Conservation (phyloP, 352 stramenopile species). For the Phytophthora pinifolia region DNA sequence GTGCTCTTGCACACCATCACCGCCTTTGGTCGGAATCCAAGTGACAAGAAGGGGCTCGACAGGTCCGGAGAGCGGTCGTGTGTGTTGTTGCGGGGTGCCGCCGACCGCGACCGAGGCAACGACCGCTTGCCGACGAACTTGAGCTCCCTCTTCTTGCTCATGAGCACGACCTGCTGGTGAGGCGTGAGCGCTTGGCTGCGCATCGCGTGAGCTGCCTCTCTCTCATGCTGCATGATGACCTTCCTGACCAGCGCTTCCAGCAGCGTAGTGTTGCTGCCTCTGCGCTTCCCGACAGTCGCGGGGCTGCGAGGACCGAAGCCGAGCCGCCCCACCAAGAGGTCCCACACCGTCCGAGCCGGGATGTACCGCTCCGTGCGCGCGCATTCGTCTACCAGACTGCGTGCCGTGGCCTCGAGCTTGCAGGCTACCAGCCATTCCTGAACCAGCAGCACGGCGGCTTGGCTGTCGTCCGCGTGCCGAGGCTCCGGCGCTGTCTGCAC, state of each 20-base stretch:
- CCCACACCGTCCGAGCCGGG: slow-evolving; percentile 22
- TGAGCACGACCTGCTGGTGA: slow-evolving; percentile 39
- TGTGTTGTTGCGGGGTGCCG: slow-evolving; percentile 22
- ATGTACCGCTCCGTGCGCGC: slow-evolving; percentile 15
- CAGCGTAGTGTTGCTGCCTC: slow-evolving; percentile 8
- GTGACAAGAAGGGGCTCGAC: neutral
- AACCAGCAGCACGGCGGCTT: slow-evolving; percentile 32
- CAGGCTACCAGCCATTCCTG: slow-evolving; percentile 49
- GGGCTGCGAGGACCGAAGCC: slow-evolving; percentile 19
- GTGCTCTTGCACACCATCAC: slow-evolving; percentile 51
- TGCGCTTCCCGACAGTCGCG: slow-evolving; percentile 15
- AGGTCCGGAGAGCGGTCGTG: slow-evolving; percentile 1
- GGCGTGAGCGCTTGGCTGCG: slow-evolving; percentile 21
- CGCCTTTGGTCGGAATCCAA: slow-evolving; percentile 41
- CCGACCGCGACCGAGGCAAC: slow-evolving; percentile 19
- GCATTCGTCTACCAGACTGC: slow-evolving; percentile 44
- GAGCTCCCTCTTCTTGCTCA: slow-evolving; percentile 41
- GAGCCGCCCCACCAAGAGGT: slow-evolving; percentile 20
- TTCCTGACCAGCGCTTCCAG: slow-evolving; percentile 21
- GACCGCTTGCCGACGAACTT: slow-evolving; percentile 31
- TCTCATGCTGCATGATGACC: slow-evolving; percentile 22
- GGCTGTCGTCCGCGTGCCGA: slow-evolving; percentile 2
- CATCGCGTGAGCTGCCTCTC: slow-evolving; percentile 16
- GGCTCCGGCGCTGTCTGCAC: neutral
- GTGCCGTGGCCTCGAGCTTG: slow-evolving; percentile 35